Evolutionary conservation across 2,329 filamentous ascomycete species (phyloP).

Genomic region (Aspergillus pseudotamarii): DNA sequence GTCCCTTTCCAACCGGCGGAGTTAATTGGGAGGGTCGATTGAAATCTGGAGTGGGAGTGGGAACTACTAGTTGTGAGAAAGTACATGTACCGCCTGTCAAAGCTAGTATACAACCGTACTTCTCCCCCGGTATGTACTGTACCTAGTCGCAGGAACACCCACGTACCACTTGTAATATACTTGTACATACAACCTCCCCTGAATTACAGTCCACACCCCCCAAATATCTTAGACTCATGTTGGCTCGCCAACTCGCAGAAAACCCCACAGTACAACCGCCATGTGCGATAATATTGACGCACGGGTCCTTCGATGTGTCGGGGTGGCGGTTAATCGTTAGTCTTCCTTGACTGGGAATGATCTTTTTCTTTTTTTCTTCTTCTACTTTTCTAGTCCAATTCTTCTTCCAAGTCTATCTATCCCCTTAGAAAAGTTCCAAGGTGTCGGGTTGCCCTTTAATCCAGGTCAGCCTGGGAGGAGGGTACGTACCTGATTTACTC

Average conservation of each 20-base stretch:
- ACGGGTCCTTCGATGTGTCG: neutral
- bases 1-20: neutral
- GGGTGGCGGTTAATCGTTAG: neutral
- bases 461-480: neutral
- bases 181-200: neutral
- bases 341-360: neutral
- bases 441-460: neutral
- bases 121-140: neutral
- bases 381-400: neutral
- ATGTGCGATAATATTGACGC: constrained; percentile 4
- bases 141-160: neutral
- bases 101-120: neutral
- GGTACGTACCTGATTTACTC: neutral
- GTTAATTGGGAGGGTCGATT: neutral
- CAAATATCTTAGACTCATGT: neutral
- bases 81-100: neutral
- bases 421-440: neutral
- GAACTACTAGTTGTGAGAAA: too few relatives aligned
- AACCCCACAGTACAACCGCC: neutral
- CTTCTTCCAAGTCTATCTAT: neutral
- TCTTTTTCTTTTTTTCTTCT: neutral
- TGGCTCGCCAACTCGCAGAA: neutral
- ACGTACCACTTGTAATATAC: neutral
- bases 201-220: too few relatives aligned
- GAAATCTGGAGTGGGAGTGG: neutral